Evolutionary conservation across 306 rosid species (phyloP).

Genomic region (Ormosia semicastrata): DNA sequence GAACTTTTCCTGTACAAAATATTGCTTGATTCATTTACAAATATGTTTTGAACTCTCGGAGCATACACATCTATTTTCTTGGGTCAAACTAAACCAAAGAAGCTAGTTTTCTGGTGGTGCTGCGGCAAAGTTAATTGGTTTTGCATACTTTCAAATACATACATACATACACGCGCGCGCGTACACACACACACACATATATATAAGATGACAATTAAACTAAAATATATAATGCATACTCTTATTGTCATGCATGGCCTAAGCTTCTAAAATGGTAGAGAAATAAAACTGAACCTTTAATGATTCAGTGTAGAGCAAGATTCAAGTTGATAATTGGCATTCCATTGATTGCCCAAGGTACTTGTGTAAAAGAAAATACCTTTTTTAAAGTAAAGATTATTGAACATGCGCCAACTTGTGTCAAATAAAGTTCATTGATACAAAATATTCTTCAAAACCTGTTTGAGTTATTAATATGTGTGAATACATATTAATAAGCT

Average conservation of each 20-base stretch:
- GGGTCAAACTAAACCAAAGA: background rate
- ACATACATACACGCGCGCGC: background rate
- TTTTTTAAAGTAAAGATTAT: background rate
- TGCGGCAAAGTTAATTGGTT: background rate
- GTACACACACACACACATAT: too few species aligned
- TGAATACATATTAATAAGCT: background rate
- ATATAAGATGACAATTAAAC: background rate
- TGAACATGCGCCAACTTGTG: background rate
- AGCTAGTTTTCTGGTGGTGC: constrained; percentile 2
- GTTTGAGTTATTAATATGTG: background rate
- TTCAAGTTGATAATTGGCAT: background rate
- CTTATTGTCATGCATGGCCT: background rate
- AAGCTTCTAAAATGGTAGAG: background rate
- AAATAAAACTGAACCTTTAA: background rate
- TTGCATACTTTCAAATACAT: background rate
- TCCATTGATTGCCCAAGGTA: background rate
- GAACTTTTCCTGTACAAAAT: background rate
- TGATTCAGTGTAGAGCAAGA: background rate
- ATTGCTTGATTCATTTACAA: background rate
- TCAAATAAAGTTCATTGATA: background rate
- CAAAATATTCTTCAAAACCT: background rate
- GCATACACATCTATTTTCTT: background rate
- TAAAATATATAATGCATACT: background rate
- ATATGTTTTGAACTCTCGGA: background rate
- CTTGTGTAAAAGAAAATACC: background rate